Base-by-base conservation (phyloP, 495 filamentous ascomycete genomes). In the Neurospora africana region DNA sequence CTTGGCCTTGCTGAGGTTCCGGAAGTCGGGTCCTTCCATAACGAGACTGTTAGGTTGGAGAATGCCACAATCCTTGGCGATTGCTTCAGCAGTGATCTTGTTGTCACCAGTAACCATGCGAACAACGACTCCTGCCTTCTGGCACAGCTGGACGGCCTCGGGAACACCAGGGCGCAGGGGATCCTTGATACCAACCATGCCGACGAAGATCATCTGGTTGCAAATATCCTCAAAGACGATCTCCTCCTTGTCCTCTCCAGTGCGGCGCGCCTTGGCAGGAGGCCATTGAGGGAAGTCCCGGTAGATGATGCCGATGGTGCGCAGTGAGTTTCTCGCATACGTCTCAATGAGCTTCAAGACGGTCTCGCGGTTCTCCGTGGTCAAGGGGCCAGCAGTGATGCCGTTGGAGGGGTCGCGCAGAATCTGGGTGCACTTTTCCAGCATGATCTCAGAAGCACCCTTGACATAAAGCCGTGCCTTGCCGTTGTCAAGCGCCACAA, bases 51-150 rank as follows among this genome's bases (percentile, higher is more conserved):
- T 85, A n/a, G 85, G 81, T 17, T 91, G 91, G 75, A 91, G 89
- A 73, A 97, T 96, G 23, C 93, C 93, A 79, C 93, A 96, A 65
- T 95, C 91, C 10, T 81, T 84, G 11, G 93, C 93, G 75, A 97
- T 97, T 13, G 93, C 92, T 71, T 88, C 87, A 36, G 93, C 93
- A 17, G 93, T 97, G 40, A 90, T 83, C 72, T 91, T 83, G 76
- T 97, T 97, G 81, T 97, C 93, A 37, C 93, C 91, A 10, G 93
- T 97, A 68, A 97, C 93, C 93, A 97, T 97, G 75, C 93, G 91
- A 70, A 95, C 91, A 70, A 91, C 83, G 11, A 96, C 92, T 72
- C 93, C 93, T 13, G 93, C 93, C 39, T 84, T 84, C 74, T 92
- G 89, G 76, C 92, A 95, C 74, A 86, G 85, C 70, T 82, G 82